Evolutionary conservation across 495 filamentous ascomycete genomes (phyloP).

Genomic region (Aspergillus diversus): DNA sequence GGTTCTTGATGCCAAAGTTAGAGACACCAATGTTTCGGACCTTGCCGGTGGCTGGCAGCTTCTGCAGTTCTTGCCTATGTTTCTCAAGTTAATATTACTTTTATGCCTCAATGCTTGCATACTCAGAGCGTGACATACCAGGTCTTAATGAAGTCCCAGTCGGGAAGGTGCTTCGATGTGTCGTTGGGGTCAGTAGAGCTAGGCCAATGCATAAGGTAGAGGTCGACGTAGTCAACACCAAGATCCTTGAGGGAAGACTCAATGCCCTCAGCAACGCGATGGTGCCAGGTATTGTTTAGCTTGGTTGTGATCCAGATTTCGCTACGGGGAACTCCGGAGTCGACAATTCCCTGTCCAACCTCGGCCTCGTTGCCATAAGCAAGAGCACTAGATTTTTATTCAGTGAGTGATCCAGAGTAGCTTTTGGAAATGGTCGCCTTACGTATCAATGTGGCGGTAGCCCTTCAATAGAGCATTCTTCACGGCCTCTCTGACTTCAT

Average conservation of each 20-base stretch:
- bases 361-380: conserved; percentile 86
- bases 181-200: conserved; percentile 61
- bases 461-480: conserved; percentile 74
- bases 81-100: conserved; percentile 6
- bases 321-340: conserved; percentile 77
- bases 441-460: conserved; percentile 72
- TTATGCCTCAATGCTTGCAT: not conserved
- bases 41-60: conserved; percentile 77
- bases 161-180: conserved; percentile 58
- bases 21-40: conserved; percentile 72
- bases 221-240: conserved; percentile 76
- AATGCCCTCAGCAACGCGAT: conserved; percentile 69
- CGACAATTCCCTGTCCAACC: conserved; percentile 77
- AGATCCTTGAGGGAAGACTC: conserved; percentile 69
- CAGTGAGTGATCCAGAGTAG: not conserved
- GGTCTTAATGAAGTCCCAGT: conserved; percentile 83
- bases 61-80: conserved; percentile 72
- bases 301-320: conserved; percentile 90
- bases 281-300: conserved; percentile 82
- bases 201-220: conserved; percentile 91
- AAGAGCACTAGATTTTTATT: conserved; percentile 56
- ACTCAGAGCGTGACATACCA: conserved; percentile 48
- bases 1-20: conserved; percentile 65
- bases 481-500: conserved; percentile 71
- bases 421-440: conserved; percentile 16